phyloP scores from a whole-genome alignment of 441 rosid species.

The Populus tomentosa region DNA sequence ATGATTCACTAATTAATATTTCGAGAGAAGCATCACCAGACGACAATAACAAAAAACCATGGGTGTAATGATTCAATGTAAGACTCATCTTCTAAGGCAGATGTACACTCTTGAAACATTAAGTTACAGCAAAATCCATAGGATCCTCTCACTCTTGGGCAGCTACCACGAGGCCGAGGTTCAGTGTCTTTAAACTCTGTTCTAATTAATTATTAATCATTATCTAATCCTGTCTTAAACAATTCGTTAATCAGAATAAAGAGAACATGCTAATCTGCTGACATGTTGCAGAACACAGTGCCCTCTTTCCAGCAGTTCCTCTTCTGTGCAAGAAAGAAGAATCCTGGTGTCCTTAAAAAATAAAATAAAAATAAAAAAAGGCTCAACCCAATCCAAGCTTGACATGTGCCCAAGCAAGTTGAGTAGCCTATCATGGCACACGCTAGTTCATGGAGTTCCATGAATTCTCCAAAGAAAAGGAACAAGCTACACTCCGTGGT shows the following conservation, averaged over 20 bases:
- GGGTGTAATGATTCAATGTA: background rate
- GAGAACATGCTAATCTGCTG: constrained; percentile 11
- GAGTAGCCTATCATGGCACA: too few relatives aligned
- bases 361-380: background rate
- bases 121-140: background rate
- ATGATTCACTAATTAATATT: too few relatives aligned
- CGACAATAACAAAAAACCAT: too few relatives aligned
- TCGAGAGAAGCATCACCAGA: too few relatives aligned
- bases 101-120: background rate
- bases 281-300: constrained; percentile 1
- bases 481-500: too few relatives aligned
- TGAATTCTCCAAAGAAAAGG: too few relatives aligned
- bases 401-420: background rate
- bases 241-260: constrained; percentile 13
- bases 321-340: constrained; percentile 36
- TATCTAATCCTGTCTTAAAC: background rate
- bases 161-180: background rate
- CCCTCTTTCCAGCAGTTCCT: constrained; percentile 21
- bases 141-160: constrained; percentile 12
- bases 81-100: background rate
- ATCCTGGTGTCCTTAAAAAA: constrained; percentile 14
- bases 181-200: background rate
- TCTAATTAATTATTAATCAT: constrained; percentile 2
- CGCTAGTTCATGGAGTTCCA: too few relatives aligned
- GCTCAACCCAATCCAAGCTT: background rate